phyloP scores from a whole-genome alignment of 2,329 filamentous ascomycete genomes.

The Teratosphaeria epicoccoides region DNA sequence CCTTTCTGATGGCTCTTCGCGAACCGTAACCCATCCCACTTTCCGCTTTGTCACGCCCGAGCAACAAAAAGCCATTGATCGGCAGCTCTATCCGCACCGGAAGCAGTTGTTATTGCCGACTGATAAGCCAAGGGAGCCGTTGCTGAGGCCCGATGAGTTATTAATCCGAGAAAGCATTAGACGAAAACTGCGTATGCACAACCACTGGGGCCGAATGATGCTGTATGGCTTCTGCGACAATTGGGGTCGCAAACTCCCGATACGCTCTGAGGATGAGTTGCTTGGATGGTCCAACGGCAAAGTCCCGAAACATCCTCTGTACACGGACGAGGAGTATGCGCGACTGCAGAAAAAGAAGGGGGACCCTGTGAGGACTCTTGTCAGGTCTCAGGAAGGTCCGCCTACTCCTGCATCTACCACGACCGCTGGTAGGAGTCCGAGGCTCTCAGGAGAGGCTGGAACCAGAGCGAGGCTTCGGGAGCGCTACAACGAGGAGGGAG shows the following conservation, averaged over 20 bases:
- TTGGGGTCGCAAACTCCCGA: slow-evolving; percentile 4
- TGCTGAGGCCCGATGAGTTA: slow-evolving; percentile 49
- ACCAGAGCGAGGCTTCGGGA: background rate
- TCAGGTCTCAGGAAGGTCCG: background rate
- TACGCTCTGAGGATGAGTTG: slow-evolving; percentile 6
- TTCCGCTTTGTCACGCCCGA: slow-evolving; percentile 5
- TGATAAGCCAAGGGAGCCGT: slow-evolving; percentile 13
- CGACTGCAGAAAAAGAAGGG: background rate
- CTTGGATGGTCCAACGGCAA: slow-evolving; percentile 4
- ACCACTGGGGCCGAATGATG: slow-evolving; percentile 47
- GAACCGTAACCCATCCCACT: slow-evolving; percentile 3
- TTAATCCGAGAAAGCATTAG: slow-evolving; percentile 46
- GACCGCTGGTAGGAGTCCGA: background rate
- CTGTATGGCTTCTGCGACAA: slow-evolving; percentile 42
- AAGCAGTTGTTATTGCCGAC: slow-evolving; percentile 6
- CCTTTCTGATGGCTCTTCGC: slow-evolving; percentile 1
- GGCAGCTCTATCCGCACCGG: slow-evolving; percentile 8
- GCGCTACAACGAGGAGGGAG: background rate
- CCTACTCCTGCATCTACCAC: background rate
- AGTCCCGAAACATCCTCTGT: background rate
- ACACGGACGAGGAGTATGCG: slow-evolving; percentile 1
- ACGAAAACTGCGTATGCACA: slow-evolving; percentile 44
- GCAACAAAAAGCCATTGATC: slow-evolving; percentile 4
- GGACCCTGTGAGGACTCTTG: background rate
- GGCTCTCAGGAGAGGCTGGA: background rate